Evolutionary conservation across 805 yeast genomes (phyloP).

Genomic region (Candida khao-thaluensis): DNA sequence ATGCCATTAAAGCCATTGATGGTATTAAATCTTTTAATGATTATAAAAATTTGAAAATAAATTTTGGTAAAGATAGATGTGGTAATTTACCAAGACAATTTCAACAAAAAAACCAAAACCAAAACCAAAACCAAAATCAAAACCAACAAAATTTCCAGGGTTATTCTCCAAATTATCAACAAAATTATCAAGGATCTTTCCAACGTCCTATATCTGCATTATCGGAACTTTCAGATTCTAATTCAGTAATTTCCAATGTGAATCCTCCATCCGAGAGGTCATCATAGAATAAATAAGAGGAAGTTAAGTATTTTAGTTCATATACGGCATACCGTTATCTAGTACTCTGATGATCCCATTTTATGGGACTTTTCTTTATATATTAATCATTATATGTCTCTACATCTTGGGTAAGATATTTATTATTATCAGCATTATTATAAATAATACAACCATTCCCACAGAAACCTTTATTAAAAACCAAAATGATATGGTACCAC

Average conservation of each 20-base stretch:
- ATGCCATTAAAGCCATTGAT: constrained; percentile 89
- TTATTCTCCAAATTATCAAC: background rate
- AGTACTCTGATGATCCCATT: too few species aligned
- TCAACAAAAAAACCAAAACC: constrained; percentile 28
- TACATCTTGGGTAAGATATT: constrained; percentile 38
- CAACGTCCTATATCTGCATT: constrained; percentile 5
- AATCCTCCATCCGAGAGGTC: constrained; percentile 6
- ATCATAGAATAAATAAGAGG: background rate
- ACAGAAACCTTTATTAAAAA: constrained; percentile 33
- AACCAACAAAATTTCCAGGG: background rate
- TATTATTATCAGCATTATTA: constrained; percentile 32
- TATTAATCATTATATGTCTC: too few species aligned
- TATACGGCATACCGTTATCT: too few species aligned
- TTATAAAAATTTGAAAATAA: constrained; percentile 67
- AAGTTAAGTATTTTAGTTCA: too few species aligned
- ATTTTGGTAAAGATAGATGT: constrained; percentile 93
- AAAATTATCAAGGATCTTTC: background rate
- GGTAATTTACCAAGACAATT: constrained; percentile 89
- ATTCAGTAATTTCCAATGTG: constrained; percentile 6
- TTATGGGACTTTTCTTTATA: too few species aligned
- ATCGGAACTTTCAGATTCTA: constrained; percentile 7
- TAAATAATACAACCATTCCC: constrained; percentile 23
- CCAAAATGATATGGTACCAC: constrained; percentile 40
- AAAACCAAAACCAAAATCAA: constrained; percentile 1
- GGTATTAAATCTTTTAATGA: constrained; percentile 76